phyloP scores from a whole-genome alignment of 1,284 basidiomycete genomes.

The Marasmius tenuissimus region DNA sequence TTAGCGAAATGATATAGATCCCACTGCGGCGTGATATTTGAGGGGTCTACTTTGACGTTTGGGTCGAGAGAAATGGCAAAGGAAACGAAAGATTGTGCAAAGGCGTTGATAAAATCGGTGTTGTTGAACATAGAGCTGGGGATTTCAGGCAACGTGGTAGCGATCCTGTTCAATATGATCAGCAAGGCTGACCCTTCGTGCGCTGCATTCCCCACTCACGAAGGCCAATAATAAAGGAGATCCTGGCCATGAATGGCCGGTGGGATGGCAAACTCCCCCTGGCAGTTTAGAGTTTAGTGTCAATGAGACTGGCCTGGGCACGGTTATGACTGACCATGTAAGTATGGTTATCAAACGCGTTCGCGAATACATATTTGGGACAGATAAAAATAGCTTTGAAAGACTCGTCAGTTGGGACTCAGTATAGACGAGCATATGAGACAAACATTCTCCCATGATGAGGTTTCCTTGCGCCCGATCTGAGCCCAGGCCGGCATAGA shows the following conservation, averaged over 20 bases:
- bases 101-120: conserved; percentile 36
- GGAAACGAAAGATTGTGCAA: conserved; percentile 37
- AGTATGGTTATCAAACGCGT: background rate
- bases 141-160: conserved; percentile 15
- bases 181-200: background rate
- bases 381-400: conserved; percentile 34
- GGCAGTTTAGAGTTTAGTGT: background rate
- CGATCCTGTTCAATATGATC: background rate
- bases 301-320: background rate
- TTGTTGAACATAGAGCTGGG: conserved; percentile 29
- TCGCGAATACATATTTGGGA: conserved; percentile 30
- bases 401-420: conserved; percentile 5
- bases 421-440: background rate
- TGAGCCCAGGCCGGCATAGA: conserved; percentile 8
- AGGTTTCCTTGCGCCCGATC: conserved; percentile 6
- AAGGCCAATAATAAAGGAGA: conserved; percentile 32
- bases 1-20: conserved; percentile 18
- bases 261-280: conserved; percentile 37
- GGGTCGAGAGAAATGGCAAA: conserved; percentile 35
- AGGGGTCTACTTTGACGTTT: conserved; percentile 30
- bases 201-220: conserved; percentile 11
- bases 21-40: conserved; percentile 31
- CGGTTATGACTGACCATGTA: background rate
- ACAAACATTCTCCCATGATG: conserved; percentile 25
- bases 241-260: conserved; percentile 34